These are phyloP conservation scores for Nicotiana noctiflora DNA, from an alignment of 257 asterid genomes.

Conservation along the genomic window DNA sequence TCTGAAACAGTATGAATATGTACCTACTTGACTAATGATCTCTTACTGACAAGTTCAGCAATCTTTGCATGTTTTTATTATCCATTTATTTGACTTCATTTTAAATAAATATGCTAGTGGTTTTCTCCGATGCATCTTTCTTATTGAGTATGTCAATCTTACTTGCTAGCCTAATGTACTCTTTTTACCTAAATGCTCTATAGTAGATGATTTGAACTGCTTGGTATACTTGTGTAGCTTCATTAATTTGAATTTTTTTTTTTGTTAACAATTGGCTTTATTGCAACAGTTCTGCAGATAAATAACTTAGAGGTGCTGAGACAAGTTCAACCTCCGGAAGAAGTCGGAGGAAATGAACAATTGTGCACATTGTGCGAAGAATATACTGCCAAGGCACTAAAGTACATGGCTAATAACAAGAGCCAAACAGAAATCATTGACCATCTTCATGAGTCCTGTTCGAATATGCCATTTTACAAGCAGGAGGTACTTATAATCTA, in stretches of 20 bases:
- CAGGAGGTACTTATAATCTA: conserved; percentile 44
- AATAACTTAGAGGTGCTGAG: conserved; percentile 23
- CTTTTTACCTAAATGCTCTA: neutral
- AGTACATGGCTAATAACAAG: conserved; percentile 55
- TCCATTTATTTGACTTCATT: neutral
- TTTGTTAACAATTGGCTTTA: conserved; percentile 4
- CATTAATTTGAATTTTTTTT: neutral
- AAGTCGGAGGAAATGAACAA: conserved; percentile 30
- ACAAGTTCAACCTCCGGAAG: conserved; percentile 31
- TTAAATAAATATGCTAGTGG: neutral
- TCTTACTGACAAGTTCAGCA: neutral
- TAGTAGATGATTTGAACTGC: neutral
- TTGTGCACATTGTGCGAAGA: conserved; percentile 67
- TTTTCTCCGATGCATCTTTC: neutral
- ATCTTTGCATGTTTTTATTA: neutral
- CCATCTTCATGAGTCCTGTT: conserved; percentile 68
- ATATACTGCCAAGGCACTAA: conserved; percentile 56
- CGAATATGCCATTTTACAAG: conserved; percentile 53
- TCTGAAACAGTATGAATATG: neutral
- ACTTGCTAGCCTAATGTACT: neutral
- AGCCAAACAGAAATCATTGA: conserved; percentile 60
- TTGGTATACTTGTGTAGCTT: neutral
- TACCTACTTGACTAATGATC: neutral
- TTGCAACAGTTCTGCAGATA: conserved; percentile 37
- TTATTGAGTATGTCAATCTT: neutral